Evolutionary conservation across 768 basidiomycete genomes (phyloP), one percentile per base, ranked within the genome.

Genomic region (Strobilomyces dryophilus): DNA sequence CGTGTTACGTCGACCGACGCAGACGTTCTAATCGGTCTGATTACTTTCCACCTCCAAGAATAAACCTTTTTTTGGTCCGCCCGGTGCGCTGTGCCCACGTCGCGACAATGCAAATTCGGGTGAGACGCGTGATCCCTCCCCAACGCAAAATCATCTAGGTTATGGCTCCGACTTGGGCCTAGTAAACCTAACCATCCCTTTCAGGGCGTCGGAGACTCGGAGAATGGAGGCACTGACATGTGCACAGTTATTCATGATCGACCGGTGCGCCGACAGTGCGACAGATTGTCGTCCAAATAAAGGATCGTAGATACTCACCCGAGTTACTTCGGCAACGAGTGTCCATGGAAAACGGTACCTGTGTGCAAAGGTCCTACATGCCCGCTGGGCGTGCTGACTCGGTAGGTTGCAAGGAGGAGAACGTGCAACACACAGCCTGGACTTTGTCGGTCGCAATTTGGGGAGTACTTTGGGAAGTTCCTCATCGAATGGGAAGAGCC

Each of bases 201-300:
- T 43, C 49, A 44, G 49, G 56, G 31, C 18, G 31, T 14, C 29
- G 35, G 36, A 53, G n/a, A 65, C 32, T 14, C 29, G 35, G 36
- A 53, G n/a, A 65, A 66, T 64, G 63, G 58, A 64, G 59, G 26
- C 26, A 17, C 32, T 14, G 49, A 52, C 55, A 49, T 24, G 26
- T 24, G 50, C 51, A 7, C 45, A 24, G 24, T 2, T 59, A 1
- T 59, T 64, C 64, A 66, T 63, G 64, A 63, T 60, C 64, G 63
- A 60, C 55, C 52, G 32, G 48, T 29, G 43, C 48, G 20, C 39
- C 35, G n/a, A 53, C 34, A 8, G 43, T 18, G 46, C 36, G 8
- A 24, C 24, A 31, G 18, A 41, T 43, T 14, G 8, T 11, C 5
- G 21, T 29, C 46, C 45, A 47, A 53, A 59, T 51, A 45, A 37